Percentiles rank a stretch among this genome's conserved stretches.
phyloP scores from a whole-genome alignment of 176 grass and related monocot genomes.

The Poa pratensis region DNA sequence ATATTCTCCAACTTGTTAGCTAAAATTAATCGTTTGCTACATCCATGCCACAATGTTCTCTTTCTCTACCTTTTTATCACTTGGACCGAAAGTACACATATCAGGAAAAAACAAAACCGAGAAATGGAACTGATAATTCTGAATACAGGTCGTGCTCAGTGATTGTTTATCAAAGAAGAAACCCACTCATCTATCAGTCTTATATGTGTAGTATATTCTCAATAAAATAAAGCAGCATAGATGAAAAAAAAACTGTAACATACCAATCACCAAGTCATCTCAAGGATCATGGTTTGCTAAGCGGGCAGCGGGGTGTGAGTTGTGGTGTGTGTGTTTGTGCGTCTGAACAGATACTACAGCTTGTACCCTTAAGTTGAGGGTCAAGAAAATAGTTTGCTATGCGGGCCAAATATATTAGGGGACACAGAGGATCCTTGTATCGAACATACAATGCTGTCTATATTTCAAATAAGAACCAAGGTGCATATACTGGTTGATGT shows the following conservation, averaged over 20 bases:
- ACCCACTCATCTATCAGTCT: not conserved
- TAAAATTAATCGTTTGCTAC: constrained; percentile 1
- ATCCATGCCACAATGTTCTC: not conserved
- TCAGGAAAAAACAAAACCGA: not conserved
- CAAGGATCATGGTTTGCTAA: not conserved
- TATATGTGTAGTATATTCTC: constrained; percentile 7
- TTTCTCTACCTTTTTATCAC: not conserved
- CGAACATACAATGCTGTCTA: not conserved
- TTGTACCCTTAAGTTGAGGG: too few species aligned
- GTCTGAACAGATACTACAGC: too few species aligned
- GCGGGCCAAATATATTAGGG: not conserved
- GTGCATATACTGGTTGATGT: not conserved
- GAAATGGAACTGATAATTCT: not conserved
- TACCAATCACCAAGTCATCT: not conserved
- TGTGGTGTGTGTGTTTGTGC: too few species aligned
- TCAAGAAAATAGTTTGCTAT: not conserved
- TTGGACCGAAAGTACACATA: not conserved
- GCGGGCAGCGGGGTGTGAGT: not conserved
- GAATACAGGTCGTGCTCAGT: not conserved
- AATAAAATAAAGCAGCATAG: not conserved
- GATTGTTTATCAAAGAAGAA: constrained; percentile 7
- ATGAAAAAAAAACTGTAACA: not conserved
- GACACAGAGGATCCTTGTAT: not conserved
- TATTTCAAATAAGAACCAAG: not conserved
- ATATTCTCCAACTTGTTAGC: constrained; percentile 28